These are phyloP conservation scores for Xylaria multiplex DNA, from an alignment of 2,329 filamentous ascomycete genomes.

Conservation along the genomic window DNA sequence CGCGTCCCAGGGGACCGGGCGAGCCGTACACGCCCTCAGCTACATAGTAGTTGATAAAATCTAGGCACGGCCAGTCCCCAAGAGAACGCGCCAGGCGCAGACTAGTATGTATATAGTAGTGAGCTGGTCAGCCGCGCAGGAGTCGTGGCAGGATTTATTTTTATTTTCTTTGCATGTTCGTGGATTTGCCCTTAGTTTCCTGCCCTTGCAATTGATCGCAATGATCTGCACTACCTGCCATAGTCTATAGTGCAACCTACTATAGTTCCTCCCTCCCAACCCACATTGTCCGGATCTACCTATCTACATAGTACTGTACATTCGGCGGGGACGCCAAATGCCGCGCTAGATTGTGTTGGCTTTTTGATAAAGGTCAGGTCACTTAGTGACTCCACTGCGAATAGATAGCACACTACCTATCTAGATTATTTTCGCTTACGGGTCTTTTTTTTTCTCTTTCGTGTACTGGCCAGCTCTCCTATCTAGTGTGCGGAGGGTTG, in stretches of 20 bases:
- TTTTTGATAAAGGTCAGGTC: slow-evolving; percentile 1
- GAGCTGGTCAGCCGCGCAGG: neutral
- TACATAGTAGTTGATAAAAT: neutral
- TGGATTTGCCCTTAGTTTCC: neutral
- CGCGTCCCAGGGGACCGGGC: slow-evolving; percentile 6
- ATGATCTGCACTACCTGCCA: neutral
- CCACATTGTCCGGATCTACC: slow-evolving; percentile 8
- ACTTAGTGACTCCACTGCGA: neutral
- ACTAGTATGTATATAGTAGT: neutral
- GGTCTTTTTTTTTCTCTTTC: neutral
- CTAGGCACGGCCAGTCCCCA: slow-evolving; percentile 4
- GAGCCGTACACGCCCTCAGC: slow-evolving; percentile 10
- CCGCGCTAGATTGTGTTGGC: neutral
- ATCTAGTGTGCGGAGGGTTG: neutral
- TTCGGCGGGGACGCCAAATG: no score
- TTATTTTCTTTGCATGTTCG: slow-evolving; percentile 1
- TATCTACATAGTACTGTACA: neutral
- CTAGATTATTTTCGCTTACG: neutral
- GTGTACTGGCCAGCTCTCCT: neutral
- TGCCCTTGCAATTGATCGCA: slow-evolving; percentile 13
- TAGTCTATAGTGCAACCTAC: no score
- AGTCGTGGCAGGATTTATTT: neutral
- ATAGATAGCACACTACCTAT: neutral
- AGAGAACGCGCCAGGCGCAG: neutral
- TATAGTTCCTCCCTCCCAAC: neutral